A percentile compares a stretch with the other conserved stretches of the same genome.
Evolutionary conservation across 495 filamentous ascomycete genomes (phyloP).

Genomic region (Pyrenula aspistea): DNA sequence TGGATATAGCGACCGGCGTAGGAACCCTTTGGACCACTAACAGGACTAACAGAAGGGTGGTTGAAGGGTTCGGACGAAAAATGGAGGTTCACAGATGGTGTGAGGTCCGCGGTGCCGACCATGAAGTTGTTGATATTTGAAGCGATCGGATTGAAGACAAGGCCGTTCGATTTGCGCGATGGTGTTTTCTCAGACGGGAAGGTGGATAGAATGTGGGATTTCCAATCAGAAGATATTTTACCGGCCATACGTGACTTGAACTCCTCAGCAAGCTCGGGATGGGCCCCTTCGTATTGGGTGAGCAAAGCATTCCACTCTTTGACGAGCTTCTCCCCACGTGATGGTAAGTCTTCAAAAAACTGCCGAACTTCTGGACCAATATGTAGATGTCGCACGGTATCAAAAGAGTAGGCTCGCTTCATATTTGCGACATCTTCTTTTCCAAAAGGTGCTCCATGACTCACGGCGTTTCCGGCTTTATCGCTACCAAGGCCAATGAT

Average conservation of each 20-base stretch:
- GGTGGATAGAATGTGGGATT: slow-evolving; percentile 27
- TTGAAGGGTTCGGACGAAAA: background rate
- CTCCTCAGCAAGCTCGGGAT: slow-evolving; percentile 34
- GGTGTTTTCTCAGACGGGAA: slow-evolving; percentile 36
- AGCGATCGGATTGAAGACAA: slow-evolving; percentile 38
- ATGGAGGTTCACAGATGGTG: slow-evolving; percentile 37
- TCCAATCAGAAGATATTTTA: slow-evolving; percentile 30
- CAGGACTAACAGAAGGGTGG: slow-evolving; percentile 29
- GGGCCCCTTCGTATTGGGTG: slow-evolving; percentile 20
- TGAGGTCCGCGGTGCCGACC: slow-evolving; percentile 47
- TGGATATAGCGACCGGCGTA: slow-evolving; percentile 42
- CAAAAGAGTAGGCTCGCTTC: slow-evolving; percentile 33
- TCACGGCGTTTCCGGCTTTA: slow-evolving; percentile 33
- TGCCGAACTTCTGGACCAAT: slow-evolving; percentile 31
- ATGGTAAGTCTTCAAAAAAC: slow-evolving; percentile 33
- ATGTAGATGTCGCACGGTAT: slow-evolving; percentile 31
- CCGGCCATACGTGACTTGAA: slow-evolving; percentile 34
- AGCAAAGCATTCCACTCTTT: slow-evolving; percentile 34
- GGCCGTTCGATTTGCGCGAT: slow-evolving; percentile 33
- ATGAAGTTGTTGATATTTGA: slow-evolving; percentile 35
- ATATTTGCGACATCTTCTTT: slow-evolving; percentile 30
- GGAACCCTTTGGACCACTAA: slow-evolving; percentile 32
- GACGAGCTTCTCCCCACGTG: slow-evolving; percentile 26
- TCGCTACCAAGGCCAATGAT: slow-evolving; percentile 42
- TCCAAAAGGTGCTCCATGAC: slow-evolving; percentile 41